Evolutionary conservation across 805 yeast genomes (phyloP).

Genomic region (Ogataea henricii): DNA sequence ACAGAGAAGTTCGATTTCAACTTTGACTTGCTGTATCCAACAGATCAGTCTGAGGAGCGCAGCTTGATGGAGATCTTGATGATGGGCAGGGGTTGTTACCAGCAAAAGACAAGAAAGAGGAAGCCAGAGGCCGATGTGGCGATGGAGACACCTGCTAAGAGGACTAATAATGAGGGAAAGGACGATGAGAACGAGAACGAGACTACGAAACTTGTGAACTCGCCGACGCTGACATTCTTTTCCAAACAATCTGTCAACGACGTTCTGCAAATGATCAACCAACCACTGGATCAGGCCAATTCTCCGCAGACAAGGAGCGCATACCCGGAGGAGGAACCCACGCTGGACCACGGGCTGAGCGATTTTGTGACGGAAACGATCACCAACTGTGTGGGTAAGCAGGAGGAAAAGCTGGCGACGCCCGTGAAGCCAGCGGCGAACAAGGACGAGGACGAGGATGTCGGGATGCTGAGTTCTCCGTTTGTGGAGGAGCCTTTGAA

Average conservation of each 20-base stretch:
- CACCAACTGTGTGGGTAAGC: conserved; percentile 21
- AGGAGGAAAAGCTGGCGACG: conserved; percentile 17
- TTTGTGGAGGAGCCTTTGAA: conserved; percentile 38
- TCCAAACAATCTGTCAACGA: conserved; percentile 77
- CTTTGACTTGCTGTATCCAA: conserved; percentile 55
- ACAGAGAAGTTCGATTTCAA: conserved; percentile 63
- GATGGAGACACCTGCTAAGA: conserved; percentile 10
- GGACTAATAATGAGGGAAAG: neutral
- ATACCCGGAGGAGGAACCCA: conserved; percentile 12
- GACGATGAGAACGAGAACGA: conserved; percentile 21
- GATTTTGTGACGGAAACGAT: conserved; percentile 54
- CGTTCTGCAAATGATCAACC: conserved; percentile 73
- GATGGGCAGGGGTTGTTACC: conserved; percentile 39
- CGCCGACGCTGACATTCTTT: conserved; percentile 79
- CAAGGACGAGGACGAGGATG: conserved; percentile 10
- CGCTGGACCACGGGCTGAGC: conserved; percentile 28
- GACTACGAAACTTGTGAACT: conserved; percentile 40
- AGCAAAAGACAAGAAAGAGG: conserved; percentile 14
- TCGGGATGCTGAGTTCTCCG: conserved; percentile 46
- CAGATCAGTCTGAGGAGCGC: conserved; percentile 47
- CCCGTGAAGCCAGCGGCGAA: neutral
- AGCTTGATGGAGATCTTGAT: conserved; percentile 57
- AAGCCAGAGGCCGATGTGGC: conserved; percentile 9
- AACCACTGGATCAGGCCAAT: conserved; percentile 41
- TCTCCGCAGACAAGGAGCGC: conserved; percentile 5